Conservation (phyloP, 2,329 filamentous ascomycete genomes). For the Fusarium redolens region DNA sequence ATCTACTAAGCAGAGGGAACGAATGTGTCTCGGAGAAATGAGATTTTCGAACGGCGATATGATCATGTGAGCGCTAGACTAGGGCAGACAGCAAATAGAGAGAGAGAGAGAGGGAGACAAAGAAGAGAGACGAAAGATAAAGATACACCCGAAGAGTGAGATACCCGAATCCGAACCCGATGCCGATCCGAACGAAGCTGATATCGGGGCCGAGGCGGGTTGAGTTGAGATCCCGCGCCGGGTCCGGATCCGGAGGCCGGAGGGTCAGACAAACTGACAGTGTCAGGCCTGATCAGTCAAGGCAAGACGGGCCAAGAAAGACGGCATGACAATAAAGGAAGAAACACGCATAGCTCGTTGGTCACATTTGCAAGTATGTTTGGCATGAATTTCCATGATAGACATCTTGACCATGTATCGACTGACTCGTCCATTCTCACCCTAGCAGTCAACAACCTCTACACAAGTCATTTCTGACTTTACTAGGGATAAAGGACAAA, state of each 20-base stretch:
- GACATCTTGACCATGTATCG: background rate
- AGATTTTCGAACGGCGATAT: slow-evolving; percentile 8
- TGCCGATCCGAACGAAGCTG: slow-evolving; percentile 2
- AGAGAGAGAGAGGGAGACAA: background rate
- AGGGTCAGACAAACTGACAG: background rate
- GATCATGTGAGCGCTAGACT: slow-evolving; percentile 20
- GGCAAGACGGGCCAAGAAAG: background rate
- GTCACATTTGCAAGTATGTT: background rate
- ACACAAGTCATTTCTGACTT: background rate
- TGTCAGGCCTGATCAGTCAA: background rate
- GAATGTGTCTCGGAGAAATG: slow-evolving; percentile 7
- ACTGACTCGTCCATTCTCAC: background rate
- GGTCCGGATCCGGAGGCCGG: slow-evolving; percentile 14
- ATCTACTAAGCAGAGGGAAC: slow-evolving; percentile 1
- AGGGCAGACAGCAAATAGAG: background rate
- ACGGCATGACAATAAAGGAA: background rate
- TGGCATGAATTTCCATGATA: background rate
- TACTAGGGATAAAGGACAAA: background rate
- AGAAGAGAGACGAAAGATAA: background rate
- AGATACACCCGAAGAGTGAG: background rate
- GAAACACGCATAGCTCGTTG: background rate
- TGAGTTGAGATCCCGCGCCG: slow-evolving; percentile 4
- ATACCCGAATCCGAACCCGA: background rate
- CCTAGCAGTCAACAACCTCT: background rate
- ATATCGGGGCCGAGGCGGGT: slow-evolving; percentile 12